These are phyloP conservation scores for Pseudotsuga menziesii DNA, from an alignment of 75 land plant species.

Conservation along the genomic window DNA sequence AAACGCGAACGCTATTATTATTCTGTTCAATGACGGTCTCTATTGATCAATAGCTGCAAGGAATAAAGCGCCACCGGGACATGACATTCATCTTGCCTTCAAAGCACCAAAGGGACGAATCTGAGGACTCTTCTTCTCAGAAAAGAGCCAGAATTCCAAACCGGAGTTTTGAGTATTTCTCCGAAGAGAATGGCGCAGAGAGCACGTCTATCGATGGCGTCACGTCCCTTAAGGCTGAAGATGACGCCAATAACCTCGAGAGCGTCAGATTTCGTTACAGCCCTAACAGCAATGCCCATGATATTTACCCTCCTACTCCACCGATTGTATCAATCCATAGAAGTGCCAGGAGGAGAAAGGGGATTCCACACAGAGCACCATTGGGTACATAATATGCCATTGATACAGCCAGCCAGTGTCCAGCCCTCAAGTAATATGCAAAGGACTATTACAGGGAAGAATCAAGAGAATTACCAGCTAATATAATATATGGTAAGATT, in stretches of 20 bases:
- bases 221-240: conserved; percentile 15
- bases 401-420: no score
- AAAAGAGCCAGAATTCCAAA: conserved; percentile 18
- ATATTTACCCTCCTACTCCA: conserved; percentile 14
- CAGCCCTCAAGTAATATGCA: no score
- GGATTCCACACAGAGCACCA: conserved; percentile 79
- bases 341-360: conserved; percentile 58
- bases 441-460: no score
- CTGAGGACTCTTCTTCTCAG: conserved; percentile 55
- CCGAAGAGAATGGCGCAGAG: conserved; percentile 9
- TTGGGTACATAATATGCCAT: conserved; percentile 16
- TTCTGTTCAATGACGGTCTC: not conserved
- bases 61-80: conserved; percentile 60
- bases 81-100: conserved; percentile 56
- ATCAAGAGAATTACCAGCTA: no score
- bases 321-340: conserved; percentile 35
- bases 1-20: not conserved
- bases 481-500: no score
- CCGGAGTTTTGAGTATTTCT: conserved; percentile 13
- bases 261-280: conserved; percentile 7
- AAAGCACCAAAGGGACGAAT: conserved; percentile 44
- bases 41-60: conserved; percentile 44
- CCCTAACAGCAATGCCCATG: not conserved
- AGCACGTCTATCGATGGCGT: conserved; percentile 4
- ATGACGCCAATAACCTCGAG: conserved; percentile 12